Conservation (phyloP, 306 rosid genomes). For the Dalbergia oliveri region DNA sequence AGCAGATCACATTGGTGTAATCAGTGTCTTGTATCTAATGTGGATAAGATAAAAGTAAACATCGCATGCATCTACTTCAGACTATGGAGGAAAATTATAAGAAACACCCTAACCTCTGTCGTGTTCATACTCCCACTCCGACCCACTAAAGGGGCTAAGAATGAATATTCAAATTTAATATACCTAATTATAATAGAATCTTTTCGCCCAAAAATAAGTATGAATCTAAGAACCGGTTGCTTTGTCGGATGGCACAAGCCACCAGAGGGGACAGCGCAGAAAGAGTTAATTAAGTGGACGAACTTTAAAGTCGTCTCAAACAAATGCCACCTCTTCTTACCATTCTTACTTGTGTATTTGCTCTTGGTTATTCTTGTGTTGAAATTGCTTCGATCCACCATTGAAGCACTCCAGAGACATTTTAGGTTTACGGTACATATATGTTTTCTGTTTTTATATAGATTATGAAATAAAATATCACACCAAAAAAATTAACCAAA, state of each 20-base stretch:
- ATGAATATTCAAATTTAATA: constrained; percentile 15
- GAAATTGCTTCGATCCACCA: no score
- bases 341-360: no score
- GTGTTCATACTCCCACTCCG: not conserved
- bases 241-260: constrained; percentile 27
- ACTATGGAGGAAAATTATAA: constrained; percentile 22
- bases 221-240: not conserved
- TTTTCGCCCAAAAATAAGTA: not conserved
- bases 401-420: no score
- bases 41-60: constrained; percentile 12
- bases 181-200: constrained; percentile 1
- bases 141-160: not conserved
- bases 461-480: no score
- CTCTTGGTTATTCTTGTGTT: no score
- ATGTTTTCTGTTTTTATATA: no score
- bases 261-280: not conserved
- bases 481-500: no score
- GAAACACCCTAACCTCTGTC: constrained; percentile 5
- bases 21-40: constrained; percentile 4
- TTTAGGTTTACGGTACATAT: no score
- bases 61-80: constrained; percentile 22
- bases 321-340: not conserved
- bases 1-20: not conserved
- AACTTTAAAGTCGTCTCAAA: not conserved
- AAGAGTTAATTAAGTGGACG: not conserved